phyloP scores from a whole-genome alignment of 129 eudicot species.

The Sambucus nigra region DNA sequence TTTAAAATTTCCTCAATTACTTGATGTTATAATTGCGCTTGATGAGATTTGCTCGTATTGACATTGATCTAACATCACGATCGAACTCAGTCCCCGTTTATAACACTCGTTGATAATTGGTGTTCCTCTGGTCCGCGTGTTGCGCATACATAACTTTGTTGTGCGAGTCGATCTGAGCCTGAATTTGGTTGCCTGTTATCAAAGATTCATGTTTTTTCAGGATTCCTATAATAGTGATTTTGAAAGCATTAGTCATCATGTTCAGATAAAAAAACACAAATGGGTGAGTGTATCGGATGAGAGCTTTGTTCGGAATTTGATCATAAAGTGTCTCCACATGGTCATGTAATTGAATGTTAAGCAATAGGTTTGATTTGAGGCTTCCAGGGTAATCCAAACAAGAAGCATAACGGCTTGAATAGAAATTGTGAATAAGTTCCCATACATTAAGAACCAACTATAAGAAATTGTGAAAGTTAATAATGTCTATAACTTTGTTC shows the following conservation, averaged over 20 bases:
- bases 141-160: slow-evolving; percentile 88
- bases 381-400: slow-evolving; percentile 87
- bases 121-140: slow-evolving; percentile 98
- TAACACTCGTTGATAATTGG: slow-evolving; percentile 79
- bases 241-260: slow-evolving; percentile 95
- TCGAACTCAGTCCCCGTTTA: slow-evolving; percentile 87
- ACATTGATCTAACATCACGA: slow-evolving; percentile 81
- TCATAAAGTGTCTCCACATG: slow-evolving; percentile 82
- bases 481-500: slow-evolving; percentile 91
- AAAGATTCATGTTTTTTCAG: slow-evolving; percentile 84
- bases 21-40: slow-evolving; percentile 58
- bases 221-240: slow-evolving; percentile 56
- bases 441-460: slow-evolving; percentile 94
- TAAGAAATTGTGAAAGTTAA: slow-evolving; percentile 78
- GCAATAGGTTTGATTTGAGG: slow-evolving; percentile 70
- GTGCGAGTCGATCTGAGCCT: slow-evolving; percentile 96
- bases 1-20: slow-evolving; percentile 45
- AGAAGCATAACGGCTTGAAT: slow-evolving; percentile 91
- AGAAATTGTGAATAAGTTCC: slow-evolving; percentile 90
- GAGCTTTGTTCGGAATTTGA: slow-evolving; percentile 87
- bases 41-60: slow-evolving; percentile 75
- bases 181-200: slow-evolving; percentile 80
- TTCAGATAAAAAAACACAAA: slow-evolving; percentile 81
- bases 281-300: slow-evolving; percentile 88
- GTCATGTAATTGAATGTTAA: slow-evolving; percentile 89